Base-by-base conservation (phyloP, 1,284 basidiomycete species). In the Pisolithus thermaeus region DNA sequence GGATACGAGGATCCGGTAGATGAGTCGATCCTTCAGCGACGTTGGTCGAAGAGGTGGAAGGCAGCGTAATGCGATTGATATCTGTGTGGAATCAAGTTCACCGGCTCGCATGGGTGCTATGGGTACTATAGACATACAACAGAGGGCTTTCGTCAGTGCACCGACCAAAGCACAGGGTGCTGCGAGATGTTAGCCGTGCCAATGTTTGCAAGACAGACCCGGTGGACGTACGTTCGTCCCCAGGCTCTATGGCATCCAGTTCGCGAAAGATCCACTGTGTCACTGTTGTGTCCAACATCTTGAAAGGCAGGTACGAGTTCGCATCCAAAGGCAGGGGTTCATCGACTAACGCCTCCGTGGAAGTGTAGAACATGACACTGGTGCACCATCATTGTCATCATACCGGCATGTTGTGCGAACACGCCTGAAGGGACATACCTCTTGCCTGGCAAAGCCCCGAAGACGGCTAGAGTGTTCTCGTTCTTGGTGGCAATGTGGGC, bases 391-490 rank as follows among this genome's bases (percentile, higher is more conserved):
- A 36, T 30, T 14, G 2, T 14, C 16, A 23, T 9, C 25, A 35
- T 14, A 20, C 9, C 11, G 28, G 30, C 7, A 32, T 27, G 39
- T 12, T 9, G 36, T 7, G n/a, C 18, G 23, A 14, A 18, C 5
- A 27, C 11, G 32, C 25, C 14, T 11, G 4, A 39, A 41, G 22
- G 41, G 20, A 72, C 78, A 57, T 55, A 87, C 84, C 84, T 90
- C 64, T 88, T 87, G 5, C 84, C 84, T 3, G 88, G 87, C 52
- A 92, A 78, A 6, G 92, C 93, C 7, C 85, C 95, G 65, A 94
- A 97, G 42, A 98, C 87, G 4, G 93, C 90, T 16, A 98, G 75
- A 6, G 89, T 84, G 66, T 98, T 99, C 61, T 95, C 92, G 72
- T 95, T 89, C 57, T 88, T 83, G 59, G 86, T 81, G 0, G 94